phyloP scores from a whole-genome alignment of 2,329 filamentous ascomycete species.

The Phaeoacremonium minimum region DNA sequence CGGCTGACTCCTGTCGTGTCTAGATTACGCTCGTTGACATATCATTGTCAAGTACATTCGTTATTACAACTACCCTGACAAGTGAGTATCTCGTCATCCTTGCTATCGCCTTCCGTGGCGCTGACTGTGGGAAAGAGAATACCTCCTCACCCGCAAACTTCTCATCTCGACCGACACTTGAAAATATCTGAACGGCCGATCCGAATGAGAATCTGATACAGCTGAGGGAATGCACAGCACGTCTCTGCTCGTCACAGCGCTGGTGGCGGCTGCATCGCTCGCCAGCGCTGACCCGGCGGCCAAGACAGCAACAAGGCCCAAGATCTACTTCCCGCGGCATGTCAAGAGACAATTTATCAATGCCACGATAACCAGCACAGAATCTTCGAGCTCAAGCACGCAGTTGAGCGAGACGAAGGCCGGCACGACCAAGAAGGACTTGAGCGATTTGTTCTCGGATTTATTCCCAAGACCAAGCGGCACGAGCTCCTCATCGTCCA shows the following conservation, averaged over 20 bases:
- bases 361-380: slow-evolving; percentile 26
- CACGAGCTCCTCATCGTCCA: not conserved
- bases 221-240: slow-evolving; percentile 44
- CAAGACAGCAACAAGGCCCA: slow-evolving; percentile 35
- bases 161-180: too few species aligned
- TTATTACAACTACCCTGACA: slow-evolving; percentile 44
- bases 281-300: slow-evolving; percentile 32
- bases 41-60: slow-evolving; percentile 58
- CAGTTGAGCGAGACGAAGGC: slow-evolving; percentile 5
- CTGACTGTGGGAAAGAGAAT: slow-evolving; percentile 15
- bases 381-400: not conserved
- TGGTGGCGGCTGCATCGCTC: slow-evolving; percentile 42
- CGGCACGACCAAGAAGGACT: slow-evolving; percentile 13
- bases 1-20: slow-evolving; percentile 12
- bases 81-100: slow-evolving; percentile 24
- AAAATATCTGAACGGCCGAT: slow-evolving; percentile 10
- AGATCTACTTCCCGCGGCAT: slow-evolving; percentile 54
- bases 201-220: slow-evolving; percentile 5
- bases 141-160: slow-evolving; percentile 1
- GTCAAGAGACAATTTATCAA: slow-evolving; percentile 48
- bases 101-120: slow-evolving; percentile 9
- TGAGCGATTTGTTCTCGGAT: slow-evolving; percentile 2
- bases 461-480: not conserved
- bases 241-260: slow-evolving; percentile 41
- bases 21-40: slow-evolving; percentile 45